Conservation (phyloP, 2,329 filamentous ascomycete species). For the Cladosporium sp. region DNA sequence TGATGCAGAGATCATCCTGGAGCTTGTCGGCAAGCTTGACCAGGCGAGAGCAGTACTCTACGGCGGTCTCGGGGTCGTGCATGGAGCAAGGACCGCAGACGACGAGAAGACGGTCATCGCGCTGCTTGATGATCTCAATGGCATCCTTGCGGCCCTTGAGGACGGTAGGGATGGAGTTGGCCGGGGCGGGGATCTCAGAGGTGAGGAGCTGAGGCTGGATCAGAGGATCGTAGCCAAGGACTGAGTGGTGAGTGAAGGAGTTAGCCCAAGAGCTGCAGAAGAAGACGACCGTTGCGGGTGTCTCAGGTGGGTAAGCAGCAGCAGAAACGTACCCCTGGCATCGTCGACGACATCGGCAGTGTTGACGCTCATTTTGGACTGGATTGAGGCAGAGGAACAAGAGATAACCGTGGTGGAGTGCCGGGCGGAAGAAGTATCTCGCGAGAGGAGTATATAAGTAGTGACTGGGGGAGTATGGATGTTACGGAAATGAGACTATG, state of each 20-base stretch:
- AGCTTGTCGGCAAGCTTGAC: slow-evolving; percentile 80
- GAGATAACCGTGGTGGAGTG: not conserved
- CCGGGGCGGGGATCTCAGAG: slow-evolving; percentile 69
- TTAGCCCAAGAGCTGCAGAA: not conserved
- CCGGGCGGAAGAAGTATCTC: not conserved
- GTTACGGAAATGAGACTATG: not conserved
- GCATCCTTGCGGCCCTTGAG: slow-evolving; percentile 56
- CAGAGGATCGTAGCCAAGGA: slow-evolving; percentile 51
- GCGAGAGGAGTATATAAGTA: not conserved
- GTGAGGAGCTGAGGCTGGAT: slow-evolving; percentile 92
- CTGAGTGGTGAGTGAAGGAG: slow-evolving; percentile 56
- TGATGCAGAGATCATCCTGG: slow-evolving; percentile 81
- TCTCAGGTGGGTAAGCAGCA: not conserved
- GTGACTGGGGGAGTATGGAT: not conserved
- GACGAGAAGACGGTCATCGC: slow-evolving; percentile 57
- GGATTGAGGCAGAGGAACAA: not conserved
- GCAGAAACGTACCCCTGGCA: slow-evolving; percentile 9
- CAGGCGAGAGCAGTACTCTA: slow-evolving; percentile 87
- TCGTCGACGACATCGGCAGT: slow-evolving; percentile 8
- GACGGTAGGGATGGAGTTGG: slow-evolving; percentile 51
- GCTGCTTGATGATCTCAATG: slow-evolving; percentile 52
- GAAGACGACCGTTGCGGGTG: not conserved
- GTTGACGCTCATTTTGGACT: slow-evolving; percentile 5
- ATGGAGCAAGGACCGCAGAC: slow-evolving; percentile 96
- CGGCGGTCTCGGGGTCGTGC: slow-evolving; percentile 84